Evolutionary conservation across 371 early-diverging fungal species (phyloP).

Genomic region (Dinochytrium kinnereticum): DNA sequence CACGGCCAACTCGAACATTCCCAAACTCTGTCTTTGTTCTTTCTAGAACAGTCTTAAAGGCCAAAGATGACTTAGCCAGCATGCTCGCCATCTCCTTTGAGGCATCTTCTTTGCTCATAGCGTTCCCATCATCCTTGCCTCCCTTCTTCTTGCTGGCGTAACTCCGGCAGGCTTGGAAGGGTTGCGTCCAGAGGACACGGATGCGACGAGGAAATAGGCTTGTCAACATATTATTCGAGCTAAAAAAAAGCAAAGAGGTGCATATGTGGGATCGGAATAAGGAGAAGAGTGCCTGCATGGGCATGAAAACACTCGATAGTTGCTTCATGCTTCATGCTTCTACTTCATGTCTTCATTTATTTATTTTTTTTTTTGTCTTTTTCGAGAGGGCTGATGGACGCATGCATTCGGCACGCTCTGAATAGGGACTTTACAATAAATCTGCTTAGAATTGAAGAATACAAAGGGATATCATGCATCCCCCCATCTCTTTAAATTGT

Average conservation of each 20-base stretch:
- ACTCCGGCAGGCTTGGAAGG: neutral
- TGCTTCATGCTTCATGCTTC: no score
- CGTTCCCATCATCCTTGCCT: neutral
- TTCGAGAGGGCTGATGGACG: no score
- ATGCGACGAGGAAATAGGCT: no score
- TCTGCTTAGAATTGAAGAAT: no score
- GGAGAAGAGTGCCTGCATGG: no score
- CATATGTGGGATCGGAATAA: no score
- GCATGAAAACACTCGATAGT: no score
- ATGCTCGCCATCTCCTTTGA: neutral
- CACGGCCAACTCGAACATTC: neutral
- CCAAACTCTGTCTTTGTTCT: neutral
- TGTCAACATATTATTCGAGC: neutral
- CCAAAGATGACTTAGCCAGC: neutral
- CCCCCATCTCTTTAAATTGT: no score
- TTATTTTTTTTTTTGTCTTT: neutral
- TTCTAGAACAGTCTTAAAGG: neutral
- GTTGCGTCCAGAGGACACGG: neutral
- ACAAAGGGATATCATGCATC: no score
- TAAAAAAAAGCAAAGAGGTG: neutral
- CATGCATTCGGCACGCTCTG: no score
- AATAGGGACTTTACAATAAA: no score
- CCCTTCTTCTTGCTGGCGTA: neutral
- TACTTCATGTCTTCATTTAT: neutral
- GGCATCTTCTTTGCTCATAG: neutral